A percentile compares a stretch with the other conserved stretches of the same genome.
Evolutionary conservation across 148 eudicot species (phyloP).

Genomic region (Arctostaphylos glauca): DNA sequence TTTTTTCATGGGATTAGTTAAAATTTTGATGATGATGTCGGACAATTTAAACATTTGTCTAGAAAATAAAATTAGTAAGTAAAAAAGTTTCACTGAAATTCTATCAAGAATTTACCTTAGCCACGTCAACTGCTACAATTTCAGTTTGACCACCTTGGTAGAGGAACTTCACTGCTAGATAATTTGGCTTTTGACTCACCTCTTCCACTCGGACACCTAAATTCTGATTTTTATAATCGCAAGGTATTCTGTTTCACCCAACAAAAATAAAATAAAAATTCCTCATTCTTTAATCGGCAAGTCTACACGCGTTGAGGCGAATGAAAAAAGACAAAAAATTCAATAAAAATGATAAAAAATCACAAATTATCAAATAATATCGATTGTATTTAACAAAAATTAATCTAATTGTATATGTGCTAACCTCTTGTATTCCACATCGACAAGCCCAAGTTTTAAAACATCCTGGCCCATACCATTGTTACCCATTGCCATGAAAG

Average conservation of each 20-base stretch:
- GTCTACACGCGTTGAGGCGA: no score
- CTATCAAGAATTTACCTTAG: constrained; percentile 38
- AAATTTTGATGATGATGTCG: not conserved
- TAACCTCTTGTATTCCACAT: constrained; percentile 63
- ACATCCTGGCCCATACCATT: constrained; percentile 47
- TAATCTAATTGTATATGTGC: not conserved
- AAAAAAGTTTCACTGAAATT: not conserved
- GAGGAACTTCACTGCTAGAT: constrained; percentile 65
- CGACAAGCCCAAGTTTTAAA: constrained; percentile 44
- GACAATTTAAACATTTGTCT: not conserved
- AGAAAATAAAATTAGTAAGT: not conserved
- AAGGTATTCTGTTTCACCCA: constrained; percentile 61
- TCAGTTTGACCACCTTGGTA: constrained; percentile 95
- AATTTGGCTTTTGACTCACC: constrained; percentile 54
- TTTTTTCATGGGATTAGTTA: not conserved
- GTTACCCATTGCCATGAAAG: constrained; percentile 73
- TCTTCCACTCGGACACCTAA: constrained; percentile 74
- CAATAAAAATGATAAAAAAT: no score
- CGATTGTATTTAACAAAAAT: no score
- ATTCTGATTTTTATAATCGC: constrained; percentile 59
- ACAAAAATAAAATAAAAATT: not conserved
- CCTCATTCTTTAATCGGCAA: not conserved
- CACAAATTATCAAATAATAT: no score
- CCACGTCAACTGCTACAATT: constrained; percentile 63
- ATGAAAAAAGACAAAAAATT: no score